Conservation (phyloP, 2,329 filamentous ascomycete genomes). For the Helicocarpus griseus region DNA sequence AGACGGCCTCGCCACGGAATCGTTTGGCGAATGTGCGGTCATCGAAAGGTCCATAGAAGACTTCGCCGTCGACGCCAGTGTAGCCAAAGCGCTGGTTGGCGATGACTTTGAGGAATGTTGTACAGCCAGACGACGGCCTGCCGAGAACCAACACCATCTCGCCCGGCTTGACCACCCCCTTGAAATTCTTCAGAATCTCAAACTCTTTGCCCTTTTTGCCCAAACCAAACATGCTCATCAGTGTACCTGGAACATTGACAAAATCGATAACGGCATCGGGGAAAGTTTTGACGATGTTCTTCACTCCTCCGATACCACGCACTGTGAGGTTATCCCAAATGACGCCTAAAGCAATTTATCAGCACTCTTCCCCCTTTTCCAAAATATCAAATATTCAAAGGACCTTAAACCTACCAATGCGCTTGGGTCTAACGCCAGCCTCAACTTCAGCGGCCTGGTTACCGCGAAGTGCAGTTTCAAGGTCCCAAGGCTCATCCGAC, state of each 20-base stretch:
- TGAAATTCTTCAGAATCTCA: constrained; percentile 59
- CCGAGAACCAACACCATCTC: constrained; percentile 85
- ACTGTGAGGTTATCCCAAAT: constrained; percentile 72
- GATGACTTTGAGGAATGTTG: constrained; percentile 75
- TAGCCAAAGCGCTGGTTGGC: constrained; percentile 73
- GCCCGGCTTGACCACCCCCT: constrained; percentile 59
- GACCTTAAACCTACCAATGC: constrained; percentile 43
- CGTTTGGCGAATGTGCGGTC: constrained; percentile 58
- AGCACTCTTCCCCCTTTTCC: background rate
- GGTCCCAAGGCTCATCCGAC: constrained; percentile 56
- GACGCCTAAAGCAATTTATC: constrained; percentile 39
- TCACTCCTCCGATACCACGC: constrained; percentile 61
- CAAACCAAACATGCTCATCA: constrained; percentile 53
- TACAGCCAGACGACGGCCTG: constrained; percentile 63
- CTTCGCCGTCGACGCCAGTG: constrained; percentile 57
- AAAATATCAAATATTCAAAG: background rate
- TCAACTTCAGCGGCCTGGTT: constrained; percentile 60
- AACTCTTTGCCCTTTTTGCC: constrained; percentile 61
- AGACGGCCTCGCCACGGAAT: constrained; percentile 74
- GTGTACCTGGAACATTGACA: constrained; percentile 61
- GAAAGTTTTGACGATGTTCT: constrained; percentile 66
- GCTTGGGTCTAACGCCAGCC: constrained; percentile 71
- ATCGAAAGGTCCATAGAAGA: constrained; percentile 65
- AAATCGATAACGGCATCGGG: constrained; percentile 68
- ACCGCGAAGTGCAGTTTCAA: constrained; percentile 64